Percentiles rank a stretch among this genome's conserved stretches.
phyloP scores from a whole-genome alignment of 306 rosid genomes.

The Purshia tridentata region DNA sequence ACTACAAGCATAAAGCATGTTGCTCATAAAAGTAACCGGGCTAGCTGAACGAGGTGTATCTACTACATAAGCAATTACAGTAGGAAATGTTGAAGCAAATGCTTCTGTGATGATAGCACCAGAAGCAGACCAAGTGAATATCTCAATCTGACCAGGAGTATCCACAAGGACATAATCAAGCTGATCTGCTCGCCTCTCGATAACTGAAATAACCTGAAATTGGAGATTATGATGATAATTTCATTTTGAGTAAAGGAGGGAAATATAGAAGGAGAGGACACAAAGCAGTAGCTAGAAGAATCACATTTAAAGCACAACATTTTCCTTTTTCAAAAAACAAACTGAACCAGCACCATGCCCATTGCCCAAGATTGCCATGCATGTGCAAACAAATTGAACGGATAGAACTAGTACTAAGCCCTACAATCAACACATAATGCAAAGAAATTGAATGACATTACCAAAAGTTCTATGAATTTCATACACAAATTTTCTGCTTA shows the following conservation, averaged over 20 bases:
- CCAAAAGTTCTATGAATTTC: not conserved
- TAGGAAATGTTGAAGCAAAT: constrained; percentile 98
- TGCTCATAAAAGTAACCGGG: constrained; percentile 95
- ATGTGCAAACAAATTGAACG: not conserved
- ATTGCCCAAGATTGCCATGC: not conserved
- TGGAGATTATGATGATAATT: constrained; percentile 7
- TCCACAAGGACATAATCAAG: constrained; percentile 96
- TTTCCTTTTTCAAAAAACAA: too few relatives aligned
- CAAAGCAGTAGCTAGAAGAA: not conserved
- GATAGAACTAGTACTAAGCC: not conserved
- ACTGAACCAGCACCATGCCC: too few relatives aligned
- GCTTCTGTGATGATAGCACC: constrained; percentile 97
- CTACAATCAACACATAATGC: not conserved
- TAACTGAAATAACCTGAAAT: constrained; percentile 73
- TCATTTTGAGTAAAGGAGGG: not conserved
- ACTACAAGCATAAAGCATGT: constrained; percentile 92
- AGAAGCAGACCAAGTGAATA: constrained; percentile 97
- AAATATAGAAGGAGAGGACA: constrained; percentile 1
- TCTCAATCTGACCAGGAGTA: constrained; percentile 96
- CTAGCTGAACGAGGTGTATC: constrained; percentile 86
- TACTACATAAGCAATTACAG: constrained; percentile 71
- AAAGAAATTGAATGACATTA: not conserved
- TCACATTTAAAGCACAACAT: not conserved
- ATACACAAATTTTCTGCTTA: not conserved
- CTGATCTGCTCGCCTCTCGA: constrained; percentile 82